Percentiles rank a stretch among this genome's conserved stretches.
Conservation (phyloP, 75 land plant genomes). For the Picea sitchensis region DNA sequence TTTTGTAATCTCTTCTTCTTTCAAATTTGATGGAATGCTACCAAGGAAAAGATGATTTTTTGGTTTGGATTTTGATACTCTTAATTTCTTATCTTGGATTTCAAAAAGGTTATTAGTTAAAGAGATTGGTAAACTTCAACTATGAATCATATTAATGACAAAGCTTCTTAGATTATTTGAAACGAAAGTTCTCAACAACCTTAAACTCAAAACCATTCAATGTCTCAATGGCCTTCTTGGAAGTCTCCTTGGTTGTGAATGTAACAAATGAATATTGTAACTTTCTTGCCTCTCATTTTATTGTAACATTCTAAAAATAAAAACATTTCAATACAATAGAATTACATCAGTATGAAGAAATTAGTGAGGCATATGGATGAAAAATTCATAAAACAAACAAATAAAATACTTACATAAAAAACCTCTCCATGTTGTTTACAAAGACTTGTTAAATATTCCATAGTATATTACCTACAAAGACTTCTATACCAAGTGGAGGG, state of each 20-base stretch:
- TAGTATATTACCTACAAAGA: slow-evolving; percentile 84
- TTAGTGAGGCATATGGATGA: not conserved
- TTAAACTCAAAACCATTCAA: slow-evolving; percentile 73
- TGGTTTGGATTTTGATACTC: slow-evolving; percentile 78
- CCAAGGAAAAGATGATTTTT: slow-evolving; percentile 89
- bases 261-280: slow-evolving; percentile 81
- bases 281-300: slow-evolving; percentile 53
- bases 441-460: slow-evolving; percentile 64
- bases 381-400: not conserved
- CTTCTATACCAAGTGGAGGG: slow-evolving; percentile 95
- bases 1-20: slow-evolving; percentile 78
- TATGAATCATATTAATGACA: not conserved
- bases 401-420: slow-evolving; percentile 51
- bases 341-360: not conserved
- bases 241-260: slow-evolving; percentile 66
- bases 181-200: slow-evolving; percentile 19
- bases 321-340: slow-evolving; percentile 20
- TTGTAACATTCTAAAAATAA: slow-evolving; percentile 1
- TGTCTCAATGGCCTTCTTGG: slow-evolving; percentile 87
- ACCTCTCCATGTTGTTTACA: slow-evolving; percentile 79
- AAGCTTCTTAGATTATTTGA: not conserved
- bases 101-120: not conserved
- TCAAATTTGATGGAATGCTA: slow-evolving; percentile 85
- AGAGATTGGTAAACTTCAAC: not conserved
- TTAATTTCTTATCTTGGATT: slow-evolving; percentile 71